A percentile compares a stretch with the other conserved stretches of the same genome.
Evolutionary conservation across 768 basidiomycete genomes (phyloP).

Genomic region (Rossbeevera mucosa): DNA sequence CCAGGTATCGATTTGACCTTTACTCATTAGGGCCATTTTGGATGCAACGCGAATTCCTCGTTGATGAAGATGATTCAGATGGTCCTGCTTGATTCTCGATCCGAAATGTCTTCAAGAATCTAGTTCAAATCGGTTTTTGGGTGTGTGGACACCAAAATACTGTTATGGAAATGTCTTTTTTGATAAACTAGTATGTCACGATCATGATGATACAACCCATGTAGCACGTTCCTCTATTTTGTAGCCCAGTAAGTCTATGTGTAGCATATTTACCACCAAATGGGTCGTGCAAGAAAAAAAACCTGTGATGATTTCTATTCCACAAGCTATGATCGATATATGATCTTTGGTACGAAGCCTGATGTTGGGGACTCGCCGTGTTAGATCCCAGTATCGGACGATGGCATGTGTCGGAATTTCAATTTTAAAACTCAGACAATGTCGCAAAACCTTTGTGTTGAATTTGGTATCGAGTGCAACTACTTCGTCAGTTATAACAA

Average conservation of each 20-base stretch:
- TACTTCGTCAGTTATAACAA: too few species aligned
- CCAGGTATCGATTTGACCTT: not conserved
- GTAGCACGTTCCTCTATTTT: constrained; percentile 2
- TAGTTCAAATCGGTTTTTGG: not conserved
- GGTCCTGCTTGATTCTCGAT: not conserved
- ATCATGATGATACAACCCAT: not conserved
- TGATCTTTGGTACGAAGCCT: too few species aligned
- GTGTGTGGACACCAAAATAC: not conserved
- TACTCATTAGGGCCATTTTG: constrained; percentile 25
- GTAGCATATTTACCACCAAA: not conserved
- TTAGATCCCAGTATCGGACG: too few species aligned
- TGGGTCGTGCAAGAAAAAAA: too few species aligned
- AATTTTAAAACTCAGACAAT: too few species aligned
- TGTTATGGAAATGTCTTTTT: not conserved
- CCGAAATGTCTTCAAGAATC: not conserved
- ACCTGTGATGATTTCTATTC: too few species aligned
- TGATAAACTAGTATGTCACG: too few species aligned
- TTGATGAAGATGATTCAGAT: constrained; percentile 23
- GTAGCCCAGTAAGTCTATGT: constrained; percentile 1
- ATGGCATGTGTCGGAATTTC: too few species aligned
- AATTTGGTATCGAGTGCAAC: too few species aligned
- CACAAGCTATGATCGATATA: too few species aligned
- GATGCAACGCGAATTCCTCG: constrained; percentile 21
- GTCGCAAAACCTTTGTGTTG: too few species aligned
- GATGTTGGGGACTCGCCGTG: too few species aligned